Evolutionary conservation across 441 rosid species (phyloP), one percentile per base, ranked within the genome.

Genomic region (Corymbia citriodora): DNA sequence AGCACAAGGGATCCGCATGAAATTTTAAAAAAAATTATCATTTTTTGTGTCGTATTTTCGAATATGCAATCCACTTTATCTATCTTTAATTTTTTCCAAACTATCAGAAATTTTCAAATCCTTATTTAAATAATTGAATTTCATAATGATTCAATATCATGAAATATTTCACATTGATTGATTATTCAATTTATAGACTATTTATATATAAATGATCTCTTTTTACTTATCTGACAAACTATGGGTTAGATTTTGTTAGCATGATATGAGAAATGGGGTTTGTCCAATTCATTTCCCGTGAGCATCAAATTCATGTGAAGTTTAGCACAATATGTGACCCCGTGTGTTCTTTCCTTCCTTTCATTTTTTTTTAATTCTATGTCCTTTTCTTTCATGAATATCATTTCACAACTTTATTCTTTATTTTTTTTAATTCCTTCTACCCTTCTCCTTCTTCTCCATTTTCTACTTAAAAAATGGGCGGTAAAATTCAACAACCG

Each of bases 201-300:
- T 5, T 36, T 33, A 33, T 9, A 9, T 72, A 9, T 2, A 18
- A 5, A 4, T 2, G 25, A 33, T 72, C 4, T 33, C 23, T 16
- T 1, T 33, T 18, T 0, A 1, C 4, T 0, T 25, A 59, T 59
- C 0, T 10, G 0, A 10, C 10, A 59, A 59, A 0, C 0, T 59
- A 10, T 59, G n/a, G 1, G 0, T 59, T 59, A 2, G 5, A 59
- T 9, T 59, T 59, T 59, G 11, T 11, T 31, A 70, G 31, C 45
- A 9, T 70, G 21, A 0, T 4, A 70, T 5, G 12, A 17, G 12
- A 70, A 6, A 7, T 0, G 1, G 12, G 7, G 17, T 2, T 0
- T 9, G 13, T 3, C 21, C 10, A 33, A 11, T 33, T 70, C 9
- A 70, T 18, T 70, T 70, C 23, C 9, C 0, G 0, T 1, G 1